Percentiles rank a stretch among this genome's conserved stretches.
These are phyloP conservation scores for Penicillium capsulatum DNA, from an alignment of 2,329 filamentous ascomycete species.

Conservation along the genomic window DNA sequence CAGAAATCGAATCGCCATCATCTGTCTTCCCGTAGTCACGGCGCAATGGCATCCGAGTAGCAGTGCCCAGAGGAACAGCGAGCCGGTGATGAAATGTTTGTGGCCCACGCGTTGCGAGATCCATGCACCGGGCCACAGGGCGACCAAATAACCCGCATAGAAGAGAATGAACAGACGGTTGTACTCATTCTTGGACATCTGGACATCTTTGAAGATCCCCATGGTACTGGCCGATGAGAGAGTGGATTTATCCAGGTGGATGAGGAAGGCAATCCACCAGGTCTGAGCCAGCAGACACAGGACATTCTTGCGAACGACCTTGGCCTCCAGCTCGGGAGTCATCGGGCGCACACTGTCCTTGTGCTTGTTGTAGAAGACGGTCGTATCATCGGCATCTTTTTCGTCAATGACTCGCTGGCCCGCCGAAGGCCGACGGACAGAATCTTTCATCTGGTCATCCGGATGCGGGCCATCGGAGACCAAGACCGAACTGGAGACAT, in stretches of 20 bases:
- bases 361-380: constrained; percentile 7
- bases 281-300: constrained; percentile 7
- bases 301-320: constrained; percentile 8
- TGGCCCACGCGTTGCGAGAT: constrained; percentile 7
- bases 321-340: constrained; percentile 2
- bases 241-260: constrained; percentile 9
- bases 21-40: constrained; percentile 7
- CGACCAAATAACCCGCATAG: constrained; percentile 10
- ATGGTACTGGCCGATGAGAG: constrained; percentile 10
- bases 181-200: constrained; percentile 10
- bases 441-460: neutral
- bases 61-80: constrained; percentile 7
- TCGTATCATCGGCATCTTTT: constrained; percentile 6
- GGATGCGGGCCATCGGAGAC: neutral
- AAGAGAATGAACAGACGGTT: constrained; percentile 11
- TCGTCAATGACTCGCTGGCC: neutral
- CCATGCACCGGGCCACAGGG: constrained; percentile 9
- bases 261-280: constrained; percentile 11
- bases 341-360: constrained; percentile 1
- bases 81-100: constrained; percentile 8
- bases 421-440: neutral
- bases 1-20: constrained; percentile 9
- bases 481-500: neutral
- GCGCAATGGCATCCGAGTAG: constrained; percentile 5
- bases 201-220: constrained; percentile 8